These are phyloP conservation scores for Adansonia rubrostipa DNA, from an alignment of 441 rosid genomes.

Conservation along the genomic window DNA sequence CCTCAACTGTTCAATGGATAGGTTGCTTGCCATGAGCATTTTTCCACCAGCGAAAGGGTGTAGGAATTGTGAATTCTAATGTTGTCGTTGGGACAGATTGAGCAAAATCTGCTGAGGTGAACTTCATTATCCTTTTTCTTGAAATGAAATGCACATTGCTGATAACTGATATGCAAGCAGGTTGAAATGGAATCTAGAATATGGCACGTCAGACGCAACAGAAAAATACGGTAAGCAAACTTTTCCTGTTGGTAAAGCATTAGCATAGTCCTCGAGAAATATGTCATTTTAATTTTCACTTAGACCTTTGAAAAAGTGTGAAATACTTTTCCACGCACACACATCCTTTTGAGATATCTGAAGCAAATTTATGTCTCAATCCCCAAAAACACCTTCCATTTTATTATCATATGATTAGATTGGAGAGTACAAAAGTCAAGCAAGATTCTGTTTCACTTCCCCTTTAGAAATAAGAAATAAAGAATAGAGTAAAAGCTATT, in stretches of 20 bases:
- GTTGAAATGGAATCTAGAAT: too few relatives aligned
- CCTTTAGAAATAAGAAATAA: neutral
- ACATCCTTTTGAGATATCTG: conserved; percentile 20
- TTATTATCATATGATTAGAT: conserved; percentile 3
- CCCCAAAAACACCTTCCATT: neutral
- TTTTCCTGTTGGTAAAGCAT: conserved; percentile 8
- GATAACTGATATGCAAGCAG: neutral
- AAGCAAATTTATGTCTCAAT: neutral
- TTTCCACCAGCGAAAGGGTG: neutral
- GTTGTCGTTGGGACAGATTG: neutral
- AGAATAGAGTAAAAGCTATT: neutral
- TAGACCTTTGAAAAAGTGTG: neutral
- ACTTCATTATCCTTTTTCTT: neutral
- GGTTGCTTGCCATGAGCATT: neutral
- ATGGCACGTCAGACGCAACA: neutral
- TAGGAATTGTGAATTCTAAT: neutral
- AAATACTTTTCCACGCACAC: neutral
- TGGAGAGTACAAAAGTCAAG: conserved; percentile 25
- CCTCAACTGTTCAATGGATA: neutral
- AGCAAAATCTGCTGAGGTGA: neutral
- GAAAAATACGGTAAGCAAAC: neutral
- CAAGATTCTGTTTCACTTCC: conserved; percentile 3
- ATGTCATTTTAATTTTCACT: neutral
- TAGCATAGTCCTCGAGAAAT: neutral
- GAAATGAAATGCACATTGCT: neutral